Evolutionary conservation across 2,329 filamentous ascomycete species (phyloP).

Genomic region (Hymenoscyphus fructigenus): DNA sequence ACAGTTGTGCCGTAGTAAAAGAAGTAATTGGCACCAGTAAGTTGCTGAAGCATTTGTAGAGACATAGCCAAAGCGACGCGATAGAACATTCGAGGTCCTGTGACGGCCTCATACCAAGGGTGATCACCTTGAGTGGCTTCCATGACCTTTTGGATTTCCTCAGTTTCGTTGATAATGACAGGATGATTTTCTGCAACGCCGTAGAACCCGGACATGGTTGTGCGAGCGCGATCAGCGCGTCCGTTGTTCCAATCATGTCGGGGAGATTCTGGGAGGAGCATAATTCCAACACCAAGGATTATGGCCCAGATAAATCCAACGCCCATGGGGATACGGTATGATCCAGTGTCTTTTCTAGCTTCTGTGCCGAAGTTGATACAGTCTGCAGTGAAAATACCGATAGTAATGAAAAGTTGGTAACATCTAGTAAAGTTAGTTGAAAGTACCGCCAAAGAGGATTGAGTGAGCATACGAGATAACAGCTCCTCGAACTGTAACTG

Average conservation of each 20-base stretch:
- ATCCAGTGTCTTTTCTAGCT: conserved; percentile 39
- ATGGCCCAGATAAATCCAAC: conserved; percentile 54
- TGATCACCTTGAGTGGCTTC: conserved; percentile 51
- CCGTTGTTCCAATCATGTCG: conserved; percentile 52
- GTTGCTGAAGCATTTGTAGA: conserved; percentile 67
- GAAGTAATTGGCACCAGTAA: conserved; percentile 64
- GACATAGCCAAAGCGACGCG: conserved; percentile 62
- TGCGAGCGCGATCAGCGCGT: conserved; percentile 48
- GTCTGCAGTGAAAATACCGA: conserved; percentile 62
- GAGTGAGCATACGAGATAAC: conserved; percentile 50
- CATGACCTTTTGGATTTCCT: conserved; percentile 48
- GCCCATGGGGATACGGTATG: conserved; percentile 64
- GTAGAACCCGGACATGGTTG: conserved; percentile 53
- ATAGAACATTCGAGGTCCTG: conserved; percentile 58
- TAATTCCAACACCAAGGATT: conserved; percentile 52
- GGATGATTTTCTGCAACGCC: conserved; percentile 47
- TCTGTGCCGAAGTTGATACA: conserved; percentile 52
- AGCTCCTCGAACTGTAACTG: conserved; percentile 61
- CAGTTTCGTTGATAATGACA: conserved; percentile 50
- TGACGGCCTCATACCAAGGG: conserved; percentile 64
- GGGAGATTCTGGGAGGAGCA: conserved; percentile 49
- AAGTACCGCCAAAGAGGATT: background rate
- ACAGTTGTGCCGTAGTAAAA: conserved; percentile 68
- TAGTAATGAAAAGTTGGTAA: conserved; percentile 74
- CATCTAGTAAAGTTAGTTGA: conserved; percentile 40